phyloP scores from a whole-genome alignment of 768 basidiomycete species.

The Pleurotus giganteus region DNA sequence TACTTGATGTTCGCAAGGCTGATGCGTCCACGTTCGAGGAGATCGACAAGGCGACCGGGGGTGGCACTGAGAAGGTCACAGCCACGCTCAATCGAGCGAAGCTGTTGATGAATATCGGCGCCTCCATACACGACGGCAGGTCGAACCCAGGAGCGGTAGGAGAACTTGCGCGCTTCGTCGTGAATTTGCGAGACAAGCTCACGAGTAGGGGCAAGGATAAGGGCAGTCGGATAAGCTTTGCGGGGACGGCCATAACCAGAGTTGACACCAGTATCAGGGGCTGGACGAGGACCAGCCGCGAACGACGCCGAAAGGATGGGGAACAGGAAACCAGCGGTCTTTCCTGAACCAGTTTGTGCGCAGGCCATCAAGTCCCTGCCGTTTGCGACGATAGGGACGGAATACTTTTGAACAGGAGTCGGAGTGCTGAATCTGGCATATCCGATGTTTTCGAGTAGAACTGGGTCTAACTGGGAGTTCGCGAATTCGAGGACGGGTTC shows the following conservation, averaged over 20 bases:
- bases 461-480: constrained; percentile 84
- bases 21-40: constrained; percentile 97
- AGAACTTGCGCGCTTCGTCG: constrained; percentile 98
- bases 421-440: constrained; percentile 93
- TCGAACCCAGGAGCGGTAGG: constrained; percentile 98
- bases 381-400: constrained; percentile 93
- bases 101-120: constrained; percentile 95
- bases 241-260: constrained; percentile 62
- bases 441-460: constrained; percentile 92
- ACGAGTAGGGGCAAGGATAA: constrained; percentile 96
- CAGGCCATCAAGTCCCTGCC: constrained; percentile 93
- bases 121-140: constrained; percentile 99
- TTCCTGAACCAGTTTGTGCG: constrained; percentile 98
- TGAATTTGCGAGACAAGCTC: constrained; percentile 99
- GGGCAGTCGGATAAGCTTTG: constrained; percentile 95
- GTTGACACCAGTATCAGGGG: constrained; percentile 54
- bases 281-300: constrained; percentile 70
- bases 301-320: constrained; percentile 97
- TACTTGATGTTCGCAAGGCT: constrained; percentile 95
- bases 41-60: constrained; percentile 95
- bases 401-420: constrained; percentile 99
- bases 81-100: constrained; percentile 92
- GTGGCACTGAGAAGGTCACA: constrained; percentile 97
- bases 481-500: constrained; percentile 90
- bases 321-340: constrained; percentile 98